Conservation (phyloP, 2,329 filamentous ascomycete species). For the Diaporthe citri region DNA sequence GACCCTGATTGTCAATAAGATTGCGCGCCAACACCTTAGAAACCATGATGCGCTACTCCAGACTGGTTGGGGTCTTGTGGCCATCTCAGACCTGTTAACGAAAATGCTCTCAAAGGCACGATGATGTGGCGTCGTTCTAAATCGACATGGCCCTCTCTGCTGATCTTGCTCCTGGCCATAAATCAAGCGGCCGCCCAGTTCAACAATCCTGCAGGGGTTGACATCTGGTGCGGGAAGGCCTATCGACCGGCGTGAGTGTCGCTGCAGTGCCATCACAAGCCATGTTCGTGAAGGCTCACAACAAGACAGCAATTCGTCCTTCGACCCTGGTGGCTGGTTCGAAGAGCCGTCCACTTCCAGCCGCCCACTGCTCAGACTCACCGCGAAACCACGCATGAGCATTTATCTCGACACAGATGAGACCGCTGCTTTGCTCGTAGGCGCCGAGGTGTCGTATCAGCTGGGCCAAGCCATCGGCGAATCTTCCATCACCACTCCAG, state of each 20-base stretch:
- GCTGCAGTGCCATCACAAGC: neutral
- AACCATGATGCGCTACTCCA: neutral
- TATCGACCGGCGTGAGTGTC: slow-evolving; percentile 33
- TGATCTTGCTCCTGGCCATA: slow-evolving; percentile 8
- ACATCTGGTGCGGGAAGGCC: slow-evolving; percentile 40
- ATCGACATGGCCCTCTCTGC: slow-evolving; percentile 16
- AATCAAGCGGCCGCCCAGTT: slow-evolving; percentile 30
- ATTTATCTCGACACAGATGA: slow-evolving; percentile 59
- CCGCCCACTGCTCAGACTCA: slow-evolving; percentile 55
- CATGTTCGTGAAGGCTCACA: neutral
- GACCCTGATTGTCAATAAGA: neutral
- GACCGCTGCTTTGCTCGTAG: slow-evolving; percentile 55
- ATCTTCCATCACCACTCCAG: slow-evolving; percentile 15
- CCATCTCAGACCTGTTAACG: neutral
- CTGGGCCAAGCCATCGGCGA: slow-evolving; percentile 51
- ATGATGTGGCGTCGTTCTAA: neutral
- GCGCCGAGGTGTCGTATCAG: slow-evolving; percentile 54
- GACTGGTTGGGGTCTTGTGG: neutral
- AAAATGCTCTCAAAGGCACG: neutral
- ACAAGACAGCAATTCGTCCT: slow-evolving; percentile 54
- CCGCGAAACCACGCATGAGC: slow-evolving; percentile 59
- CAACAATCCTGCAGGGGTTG: slow-evolving; percentile 39
- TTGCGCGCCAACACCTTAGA: neutral
- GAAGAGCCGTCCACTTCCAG: slow-evolving; percentile 52
- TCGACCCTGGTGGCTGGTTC: slow-evolving; percentile 62